Evolutionary conservation across 768 basidiomycete genomes (phyloP), one percentile per base, ranked within the genome.

Genomic region (Boletus rubescentipes): DNA sequence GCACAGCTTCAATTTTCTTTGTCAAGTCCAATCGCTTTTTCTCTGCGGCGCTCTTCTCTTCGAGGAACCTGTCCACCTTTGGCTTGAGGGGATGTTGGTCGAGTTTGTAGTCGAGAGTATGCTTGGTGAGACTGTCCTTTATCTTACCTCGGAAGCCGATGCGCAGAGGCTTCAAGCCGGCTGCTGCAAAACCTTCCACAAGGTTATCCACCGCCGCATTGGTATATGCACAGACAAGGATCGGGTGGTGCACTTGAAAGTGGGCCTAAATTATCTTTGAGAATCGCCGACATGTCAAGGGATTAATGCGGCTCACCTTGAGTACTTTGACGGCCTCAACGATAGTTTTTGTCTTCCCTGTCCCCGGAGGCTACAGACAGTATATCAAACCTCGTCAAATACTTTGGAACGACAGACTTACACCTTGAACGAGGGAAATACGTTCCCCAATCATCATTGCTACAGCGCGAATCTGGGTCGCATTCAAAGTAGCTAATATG

Each of bases 151-250:
- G 77, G 40, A 77, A 82, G 4, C 91, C 92, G 20, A 93, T 77
- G 3, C 95, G 88, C 2, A 96, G 72, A 2, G 93, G 86, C 57
- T 83, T 84, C 42, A 95, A 68, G 4, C 83, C 82, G 1, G 79
- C 75, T 8, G 72, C 69, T 9, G 76, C 77, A 23, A 94, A 76
- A 0, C 89, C 89, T 64, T 88, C 85, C 35, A 94, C 83, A 9
- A 97, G 83, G 60, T 95, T 91, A 66, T 97, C 93, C 18, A 95
- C 92, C 0, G 95, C 93, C 18, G 85, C 90, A 61, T 97, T 95
- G 37, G 95, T 97, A 66, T 91, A 96, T 0, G 94, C 94, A 68
- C 91, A 91, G n/a, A 96, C 87, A 14, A 98, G 80, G 37, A 96
- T 76, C 2, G 93, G 93, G 34, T 89, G 82, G 6, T 89, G 82